phyloP scores from a whole-genome alignment of 1,139 yeast genomes.

The Blastobotrys arbuscula region DNA sequence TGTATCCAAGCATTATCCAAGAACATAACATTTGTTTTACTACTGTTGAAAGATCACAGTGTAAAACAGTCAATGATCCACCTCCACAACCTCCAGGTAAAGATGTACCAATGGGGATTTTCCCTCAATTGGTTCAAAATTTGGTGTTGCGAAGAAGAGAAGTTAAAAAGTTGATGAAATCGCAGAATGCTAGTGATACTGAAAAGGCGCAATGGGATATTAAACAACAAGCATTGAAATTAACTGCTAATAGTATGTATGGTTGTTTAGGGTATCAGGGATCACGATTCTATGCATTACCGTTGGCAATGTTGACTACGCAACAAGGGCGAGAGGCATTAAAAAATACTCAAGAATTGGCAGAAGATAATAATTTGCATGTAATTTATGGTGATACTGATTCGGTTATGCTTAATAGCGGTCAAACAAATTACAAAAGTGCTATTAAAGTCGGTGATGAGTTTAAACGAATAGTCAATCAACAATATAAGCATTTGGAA shows the following conservation, averaged over 20 bases:
- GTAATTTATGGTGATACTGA: slow-evolving; percentile 99
- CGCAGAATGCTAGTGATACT: slow-evolving; percentile 55
- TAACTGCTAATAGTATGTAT: slow-evolving; percentile 98
- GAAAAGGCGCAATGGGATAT: slow-evolving; percentile 70
- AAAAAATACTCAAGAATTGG: slow-evolving; percentile 88
- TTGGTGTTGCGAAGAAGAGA: slow-evolving; percentile 90
- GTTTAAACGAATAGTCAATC: slow-evolving; percentile 81
- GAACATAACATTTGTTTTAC: slow-evolving; percentile 97
- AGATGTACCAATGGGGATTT: slow-evolving; percentile 64
- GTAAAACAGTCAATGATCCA: slow-evolving; percentile 48
- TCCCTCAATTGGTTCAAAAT: slow-evolving; percentile 77
- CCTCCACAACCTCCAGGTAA: slow-evolving; percentile 68
- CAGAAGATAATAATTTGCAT: slow-evolving; percentile 73
- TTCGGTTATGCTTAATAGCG: slow-evolving; percentile 97
- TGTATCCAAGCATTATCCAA: slow-evolving; percentile 96
- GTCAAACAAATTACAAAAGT: slow-evolving; percentile 59
- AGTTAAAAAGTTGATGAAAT: slow-evolving; percentile 80
- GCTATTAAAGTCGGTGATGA: slow-evolving; percentile 81
- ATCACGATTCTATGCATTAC: slow-evolving; percentile 93
- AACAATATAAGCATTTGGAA: slow-evolving; percentile 78
- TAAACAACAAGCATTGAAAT: slow-evolving; percentile 90
- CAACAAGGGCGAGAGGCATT: slow-evolving; percentile 93
- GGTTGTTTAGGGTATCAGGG: slow-evolving; percentile 94
- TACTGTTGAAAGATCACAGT: slow-evolving; percentile 69
- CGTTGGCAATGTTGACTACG: slow-evolving; percentile 93